phyloP scores from a whole-genome alignment of 441 rosid species.

The Arabidopsis hybrid region DNA sequence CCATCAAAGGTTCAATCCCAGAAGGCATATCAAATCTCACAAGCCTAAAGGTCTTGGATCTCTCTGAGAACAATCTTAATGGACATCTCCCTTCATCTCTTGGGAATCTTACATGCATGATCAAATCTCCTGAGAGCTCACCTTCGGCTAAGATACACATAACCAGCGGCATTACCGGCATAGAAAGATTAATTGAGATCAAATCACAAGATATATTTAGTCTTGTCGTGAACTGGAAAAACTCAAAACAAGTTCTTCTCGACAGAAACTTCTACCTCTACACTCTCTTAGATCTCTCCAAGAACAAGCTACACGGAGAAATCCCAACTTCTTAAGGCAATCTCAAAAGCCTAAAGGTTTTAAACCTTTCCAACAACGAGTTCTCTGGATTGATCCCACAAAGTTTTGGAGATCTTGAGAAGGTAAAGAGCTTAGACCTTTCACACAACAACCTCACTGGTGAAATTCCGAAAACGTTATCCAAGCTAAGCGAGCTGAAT shows the following conservation, averaged over 20 bases:
- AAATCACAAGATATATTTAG: too few species aligned
- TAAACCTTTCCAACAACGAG: conserved; percentile 47
- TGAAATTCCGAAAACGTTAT: conserved; percentile 44
- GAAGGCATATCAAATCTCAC: conserved; percentile 40
- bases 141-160: too few species aligned
- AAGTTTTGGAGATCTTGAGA: conserved; percentile 42
- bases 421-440: conserved; percentile 48
- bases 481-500: conserved; percentile 27
- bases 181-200: too few species aligned
- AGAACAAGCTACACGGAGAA: conserved; percentile 47
- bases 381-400: conserved; percentile 40
- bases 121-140: not conserved
- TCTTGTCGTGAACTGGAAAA: conserved; percentile 47
- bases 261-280: conserved; percentile 20
- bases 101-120: conserved; percentile 49
- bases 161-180: too few species aligned
- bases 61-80: conserved; percentile 46
- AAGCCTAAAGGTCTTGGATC: conserved; percentile 46
- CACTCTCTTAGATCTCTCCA: conserved; percentile 48
- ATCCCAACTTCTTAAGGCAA: conserved; percentile 45
- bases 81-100: conserved; percentile 45
- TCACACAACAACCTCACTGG: conserved; percentile 47
- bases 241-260: conserved; percentile 36
- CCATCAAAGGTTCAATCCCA: conserved; percentile 44
- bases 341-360: conserved; percentile 44